Evolutionary conservation across 2,329 filamentous ascomycete genomes (phyloP), one percentile per base, ranked within the genome.

Genomic region (Penicillium psychrosexuale): DNA sequence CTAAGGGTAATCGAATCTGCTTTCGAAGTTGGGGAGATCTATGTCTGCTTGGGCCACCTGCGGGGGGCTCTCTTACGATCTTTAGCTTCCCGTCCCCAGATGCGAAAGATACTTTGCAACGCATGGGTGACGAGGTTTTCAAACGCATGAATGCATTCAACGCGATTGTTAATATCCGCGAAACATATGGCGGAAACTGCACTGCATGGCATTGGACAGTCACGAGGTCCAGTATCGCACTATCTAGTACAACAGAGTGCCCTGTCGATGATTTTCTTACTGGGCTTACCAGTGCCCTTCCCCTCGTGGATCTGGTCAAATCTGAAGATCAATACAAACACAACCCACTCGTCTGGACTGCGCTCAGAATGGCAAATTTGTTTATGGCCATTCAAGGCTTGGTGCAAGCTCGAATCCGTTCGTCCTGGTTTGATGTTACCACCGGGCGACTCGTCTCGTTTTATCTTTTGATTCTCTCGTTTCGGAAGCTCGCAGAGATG

Each of bases 1-100:
- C 24, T 15, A 39, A 40, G 13, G 54, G 53, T 13, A n/a, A 28
- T 3, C 51, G 51, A 19, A 42, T 56, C 12, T 71, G 69, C 53
- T 52, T 69, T 53, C 63, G 69, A 43, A 47, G 48, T 12, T 39
- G 17, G 39, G 50, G 56, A 24, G 49, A 62, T 17, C 39, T 68
- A 28, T 60, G 53, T 47, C 37, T 69, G 15, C 59, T 49, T 37
- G 33, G n/a, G 7, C 31, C 50, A 6, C 30, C 31, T 17, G 9
- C 12, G 3, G 30, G 8, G 8, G 22, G 4, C 31, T 27, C 27
- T 40, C 8, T 34, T 17, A 27, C 3, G 5, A 31, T 46, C 19
- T n/a, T 24, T 46, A 15, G 9, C 24, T 40, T 48, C n/a, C 53
- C 54, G 11, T 51, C 38, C 11, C 24, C 22, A 27, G 46, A 51